These are phyloP conservation scores for Prunus padus DNA, from an alignment of 306 rosid genomes.

Conservation along the genomic window DNA sequence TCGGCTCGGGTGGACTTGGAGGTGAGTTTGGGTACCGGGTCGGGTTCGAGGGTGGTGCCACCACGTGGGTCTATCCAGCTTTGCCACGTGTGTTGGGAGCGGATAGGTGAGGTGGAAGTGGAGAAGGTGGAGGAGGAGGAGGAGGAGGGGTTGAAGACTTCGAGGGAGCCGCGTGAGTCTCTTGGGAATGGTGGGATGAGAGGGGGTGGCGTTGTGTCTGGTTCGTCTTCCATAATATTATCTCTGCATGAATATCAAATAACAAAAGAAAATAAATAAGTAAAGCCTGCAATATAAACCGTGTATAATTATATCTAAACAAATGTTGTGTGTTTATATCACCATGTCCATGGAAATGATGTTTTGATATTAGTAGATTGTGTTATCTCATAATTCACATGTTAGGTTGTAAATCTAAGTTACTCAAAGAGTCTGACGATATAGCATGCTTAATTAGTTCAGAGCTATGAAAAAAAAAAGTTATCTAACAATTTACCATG, in stretches of 20 bases:
- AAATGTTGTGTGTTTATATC: no score
- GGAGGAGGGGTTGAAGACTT: constrained; percentile 76
- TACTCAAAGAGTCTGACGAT: no score
- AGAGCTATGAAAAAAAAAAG: no score
- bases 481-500: neutral
- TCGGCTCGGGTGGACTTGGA: constrained; percentile 27
- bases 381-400: no score
- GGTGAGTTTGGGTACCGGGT: constrained; percentile 11
- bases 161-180: constrained; percentile 86
- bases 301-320: no score
- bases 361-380: no score
- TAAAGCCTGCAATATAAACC: neutral
- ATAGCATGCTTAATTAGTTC: no score
- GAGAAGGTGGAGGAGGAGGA: neutral
- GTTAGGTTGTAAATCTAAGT: no score
- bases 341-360: no score
- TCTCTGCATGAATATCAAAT: constrained; percentile 31
- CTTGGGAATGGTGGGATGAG: constrained; percentile 48
- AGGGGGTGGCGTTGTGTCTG: constrained; percentile 39
- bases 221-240: constrained; percentile 40
- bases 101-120: constrained; percentile 29
- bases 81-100: constrained; percentile 45
- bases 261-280: neutral
- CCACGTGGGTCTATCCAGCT: constrained; percentile 42
- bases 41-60: constrained; percentile 20